These are phyloP conservation scores for Xylogone sp. DNA, from an alignment of 2,329 filamentous ascomycete species.

Conservation along the genomic window DNA sequence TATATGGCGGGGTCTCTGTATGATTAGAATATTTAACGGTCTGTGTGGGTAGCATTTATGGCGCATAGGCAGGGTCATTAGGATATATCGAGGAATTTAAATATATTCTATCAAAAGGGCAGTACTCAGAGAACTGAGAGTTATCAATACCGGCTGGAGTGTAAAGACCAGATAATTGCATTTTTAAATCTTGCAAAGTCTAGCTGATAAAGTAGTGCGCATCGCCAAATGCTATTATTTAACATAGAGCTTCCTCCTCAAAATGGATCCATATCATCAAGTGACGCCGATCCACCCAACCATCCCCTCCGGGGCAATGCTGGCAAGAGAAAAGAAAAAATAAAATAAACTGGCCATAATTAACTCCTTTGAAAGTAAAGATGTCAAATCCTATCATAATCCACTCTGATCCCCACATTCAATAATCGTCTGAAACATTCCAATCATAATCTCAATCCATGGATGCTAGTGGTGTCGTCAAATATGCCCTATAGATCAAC, in stretches of 20 bases:
- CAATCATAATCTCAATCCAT: slow-evolving; percentile 22
- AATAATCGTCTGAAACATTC: slow-evolving; percentile 24
- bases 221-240: background rate
- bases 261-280: slow-evolving; percentile 7
- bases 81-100: background rate
- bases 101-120: background rate
- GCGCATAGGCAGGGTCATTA: background rate
- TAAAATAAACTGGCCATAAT: background rate
- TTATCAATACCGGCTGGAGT: background rate
- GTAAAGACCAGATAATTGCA: background rate
- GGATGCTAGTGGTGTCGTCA: slow-evolving; percentile 13
- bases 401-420: slow-evolving; percentile 13
- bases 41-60: background rate
- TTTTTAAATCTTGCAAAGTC: background rate
- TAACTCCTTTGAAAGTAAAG: slow-evolving; percentile 15
- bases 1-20: background rate
- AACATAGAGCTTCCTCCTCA: background rate
- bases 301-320: background rate
- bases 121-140: background rate
- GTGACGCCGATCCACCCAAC: slow-evolving; percentile 11
- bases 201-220: background rate
- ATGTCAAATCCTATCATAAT: slow-evolving; percentile 10
- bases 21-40: background rate
- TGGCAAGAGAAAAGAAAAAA: background rate
- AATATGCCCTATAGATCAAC: slow-evolving; percentile 8